phyloP scores from a whole-genome alignment of 2,329 filamentous ascomycete species.

The Xylaria sp. region DNA sequence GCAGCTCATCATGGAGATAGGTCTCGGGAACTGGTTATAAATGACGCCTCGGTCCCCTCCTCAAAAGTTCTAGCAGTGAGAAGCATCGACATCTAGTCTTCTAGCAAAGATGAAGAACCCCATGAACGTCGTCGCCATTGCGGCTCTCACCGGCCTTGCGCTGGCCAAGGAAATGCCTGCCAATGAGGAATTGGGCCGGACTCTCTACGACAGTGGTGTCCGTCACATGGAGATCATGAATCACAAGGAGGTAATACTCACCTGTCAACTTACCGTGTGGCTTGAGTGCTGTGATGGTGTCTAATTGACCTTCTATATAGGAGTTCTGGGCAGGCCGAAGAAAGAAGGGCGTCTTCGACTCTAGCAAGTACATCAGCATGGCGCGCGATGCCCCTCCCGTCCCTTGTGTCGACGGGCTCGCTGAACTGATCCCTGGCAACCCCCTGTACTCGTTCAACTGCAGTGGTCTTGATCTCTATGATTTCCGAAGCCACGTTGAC shows the following conservation, averaged over 20 bases:
- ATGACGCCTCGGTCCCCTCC: not conserved
- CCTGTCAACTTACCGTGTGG: not conserved
- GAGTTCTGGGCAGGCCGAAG: conserved; percentile 30
- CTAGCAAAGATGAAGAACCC: conserved; percentile 28
- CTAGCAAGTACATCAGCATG: conserved; percentile 30
- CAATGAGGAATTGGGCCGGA: conserved; percentile 27
- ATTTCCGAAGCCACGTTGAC: conserved; percentile 34
- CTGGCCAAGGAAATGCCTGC: conserved; percentile 31
- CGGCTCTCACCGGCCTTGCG: conserved; percentile 26
- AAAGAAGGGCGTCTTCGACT: conserved; percentile 28
- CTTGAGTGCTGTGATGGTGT: not conserved
- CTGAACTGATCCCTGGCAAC: conserved; percentile 25
- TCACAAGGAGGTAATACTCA: conserved; percentile 26
- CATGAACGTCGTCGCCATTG: conserved; percentile 25
- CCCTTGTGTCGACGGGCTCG: conserved; percentile 27
- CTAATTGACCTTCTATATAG: conserved; percentile 15
- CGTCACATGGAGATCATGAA: conserved; percentile 32
- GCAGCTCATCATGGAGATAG: not conserved
- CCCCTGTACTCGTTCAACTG: conserved; percentile 31
- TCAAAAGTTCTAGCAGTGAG: conserved; percentile 10
- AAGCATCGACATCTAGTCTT: conserved; percentile 8
- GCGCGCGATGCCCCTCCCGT: conserved; percentile 18
- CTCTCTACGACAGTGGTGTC: conserved; percentile 31
- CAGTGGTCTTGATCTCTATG: conserved; percentile 33
- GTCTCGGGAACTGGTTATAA: conserved; percentile 6